Evolutionary conservation across 2,329 filamentous ascomycete species (phyloP).

Genomic region (Microcyclospora pomicola): DNA sequence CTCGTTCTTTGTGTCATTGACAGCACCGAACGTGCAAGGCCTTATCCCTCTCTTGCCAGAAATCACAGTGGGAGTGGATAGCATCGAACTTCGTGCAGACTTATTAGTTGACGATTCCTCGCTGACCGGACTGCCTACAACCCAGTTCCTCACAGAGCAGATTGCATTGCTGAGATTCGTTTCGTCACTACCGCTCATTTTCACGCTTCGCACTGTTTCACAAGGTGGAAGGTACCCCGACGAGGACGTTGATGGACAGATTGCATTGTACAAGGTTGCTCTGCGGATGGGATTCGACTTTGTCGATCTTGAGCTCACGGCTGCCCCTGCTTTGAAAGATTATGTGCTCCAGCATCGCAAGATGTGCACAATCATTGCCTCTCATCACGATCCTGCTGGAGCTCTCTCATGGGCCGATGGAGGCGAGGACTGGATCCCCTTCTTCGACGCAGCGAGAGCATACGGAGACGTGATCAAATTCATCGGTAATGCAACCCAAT

Average conservation of each 20-base stretch:
- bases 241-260: conserved; percentile 45
- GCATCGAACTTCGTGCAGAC: conserved; percentile 88
- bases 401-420: conserved; percentile 69
- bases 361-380: conserved; percentile 80
- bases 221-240: conserved; percentile 88
- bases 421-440: conserved; percentile 59
- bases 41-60: conserved; percentile 52
- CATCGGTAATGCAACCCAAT: conserved; percentile 60
- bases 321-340: conserved; percentile 62
- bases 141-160: conserved; percentile 70
- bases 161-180: conserved; percentile 62
- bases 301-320: conserved; percentile 80
- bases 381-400: conserved; percentile 77
- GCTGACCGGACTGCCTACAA: conserved; percentile 42
- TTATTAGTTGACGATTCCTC: conserved; percentile 60
- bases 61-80: conserved; percentile 74
- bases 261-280: conserved; percentile 63
- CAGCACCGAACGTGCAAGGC: conserved; percentile 57
- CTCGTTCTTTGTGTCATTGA: conserved; percentile 88
- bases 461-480: conserved; percentile 92
- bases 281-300: conserved; percentile 81
- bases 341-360: conserved; percentile 36
- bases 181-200: conserved; percentile 70
- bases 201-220: conserved; percentile 71
- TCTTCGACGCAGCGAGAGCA: conserved; percentile 80